Evolutionary conservation across 441 rosid genomes (phyloP).

Genomic region (Erysimum cheiri): DNA sequence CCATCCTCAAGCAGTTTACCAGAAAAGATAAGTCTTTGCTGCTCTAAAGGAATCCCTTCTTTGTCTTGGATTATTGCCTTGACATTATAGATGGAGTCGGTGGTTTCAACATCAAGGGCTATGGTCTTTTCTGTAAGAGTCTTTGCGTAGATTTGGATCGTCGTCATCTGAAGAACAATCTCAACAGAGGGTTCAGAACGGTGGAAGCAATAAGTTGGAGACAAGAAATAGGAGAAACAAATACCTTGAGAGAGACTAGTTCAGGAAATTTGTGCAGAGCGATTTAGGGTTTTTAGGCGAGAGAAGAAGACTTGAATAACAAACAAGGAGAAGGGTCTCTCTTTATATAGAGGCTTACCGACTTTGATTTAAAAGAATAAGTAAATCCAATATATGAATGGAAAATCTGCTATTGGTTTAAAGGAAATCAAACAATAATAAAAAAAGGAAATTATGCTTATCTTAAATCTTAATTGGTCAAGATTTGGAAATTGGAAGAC

Average conservation of each 20-base stretch:
- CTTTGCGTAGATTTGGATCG: constrained; percentile 8
- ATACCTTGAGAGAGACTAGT: constrained; percentile 2
- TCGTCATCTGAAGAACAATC: constrained; percentile 1
- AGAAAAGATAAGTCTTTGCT: not conserved
- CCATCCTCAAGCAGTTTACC: constrained; percentile 12
- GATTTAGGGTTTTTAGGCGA: constrained; percentile 6
- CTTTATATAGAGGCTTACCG: not conserved
- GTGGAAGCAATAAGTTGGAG: not conserved
- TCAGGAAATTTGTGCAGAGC: constrained; percentile 6
- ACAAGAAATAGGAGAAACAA: not conserved
- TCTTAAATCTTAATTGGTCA: not conserved
- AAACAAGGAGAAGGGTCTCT: not conserved
- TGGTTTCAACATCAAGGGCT: not conserved
- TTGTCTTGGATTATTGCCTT: constrained; percentile 2
- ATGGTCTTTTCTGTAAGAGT: not conserved
- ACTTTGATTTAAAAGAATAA: not conserved
- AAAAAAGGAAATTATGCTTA: too few relatives aligned
- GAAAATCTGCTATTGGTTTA: not conserved
- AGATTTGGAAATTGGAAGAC: not conserved
- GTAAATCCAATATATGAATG: not conserved
- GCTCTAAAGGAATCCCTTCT: constrained; percentile 6
- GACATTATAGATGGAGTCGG: not conserved
- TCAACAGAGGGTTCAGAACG: not conserved
- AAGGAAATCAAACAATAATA: too few relatives aligned
- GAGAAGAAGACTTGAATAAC: not conserved